Base-by-base conservation (phyloP, 306 rosid genomes). In the Ceratonia siliqua region DNA sequence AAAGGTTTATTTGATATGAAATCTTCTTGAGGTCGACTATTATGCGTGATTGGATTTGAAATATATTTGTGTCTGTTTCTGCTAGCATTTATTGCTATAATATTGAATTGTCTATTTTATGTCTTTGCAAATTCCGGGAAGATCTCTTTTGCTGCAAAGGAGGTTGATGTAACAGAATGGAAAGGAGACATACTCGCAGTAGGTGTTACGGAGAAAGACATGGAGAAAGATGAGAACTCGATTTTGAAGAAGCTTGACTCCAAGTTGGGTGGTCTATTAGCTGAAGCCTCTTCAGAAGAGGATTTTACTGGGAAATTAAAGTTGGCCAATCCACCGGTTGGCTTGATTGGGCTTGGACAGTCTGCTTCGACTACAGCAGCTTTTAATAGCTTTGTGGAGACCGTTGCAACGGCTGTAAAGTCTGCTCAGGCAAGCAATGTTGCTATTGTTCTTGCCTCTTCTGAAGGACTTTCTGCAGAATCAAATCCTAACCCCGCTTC, bases 231-330 rank as follows among this genome's bases (percentile, higher is more conserved):
- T 78, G 86, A 76, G 46, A 86, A 89, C 36, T 89, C 85, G 54
- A 82, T 92, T 69, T 77, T 95, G 86, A 86, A 82, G 75, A 89
- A 92, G 82, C 82, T 95, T 49, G 99, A 95, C 83, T 83, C 85
- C 0, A 82, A 73, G 78, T 79, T 95, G 92, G 97, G 97, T 27
- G 99, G 99, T 55, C 36, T 92, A 7, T 83, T 95, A 84, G 88
- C 97, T 55, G 97, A 95, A 71, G 96, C 81, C 5, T 95, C 99
- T 73, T 78, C 86, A 3, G 99, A 95, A 84, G 99, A 95, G 88
- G 99, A 92, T 79, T 95, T 92, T 78, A 85, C 90, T 2, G 99
- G 97, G 24, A 95, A 92, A n/a, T n/a, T n/a, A n/a, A n/a, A 84
- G 76, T 53, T 62, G 99, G 98, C 62, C 99, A 95, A 68, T 89